phyloP scores from a whole-genome alignment of 2,329 filamentous ascomycete genomes.

The Trichoderma afroharzianum region DNA sequence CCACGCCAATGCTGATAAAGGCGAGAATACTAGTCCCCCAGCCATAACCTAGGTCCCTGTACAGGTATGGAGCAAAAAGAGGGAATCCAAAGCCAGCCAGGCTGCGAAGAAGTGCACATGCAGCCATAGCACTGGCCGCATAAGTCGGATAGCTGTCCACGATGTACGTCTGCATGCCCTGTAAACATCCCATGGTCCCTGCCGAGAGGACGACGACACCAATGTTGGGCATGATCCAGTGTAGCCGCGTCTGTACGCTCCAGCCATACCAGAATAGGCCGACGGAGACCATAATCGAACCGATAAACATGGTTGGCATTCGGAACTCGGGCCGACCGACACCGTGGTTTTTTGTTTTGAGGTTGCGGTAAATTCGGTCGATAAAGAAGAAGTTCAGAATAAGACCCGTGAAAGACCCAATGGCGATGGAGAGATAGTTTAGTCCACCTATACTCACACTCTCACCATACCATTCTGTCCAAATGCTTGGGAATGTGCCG shows the following conservation, averaged over 20 bases:
- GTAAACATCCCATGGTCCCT: background rate
- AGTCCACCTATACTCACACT: background rate
- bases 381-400: background rate
- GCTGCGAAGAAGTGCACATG: background rate
- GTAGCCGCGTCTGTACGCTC: background rate
- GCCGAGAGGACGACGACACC: background rate
- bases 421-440: background rate
- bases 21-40: background rate
- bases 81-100: background rate
- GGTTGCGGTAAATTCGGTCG: background rate
- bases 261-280: background rate
- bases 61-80: background rate
- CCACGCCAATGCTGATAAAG: background rate
- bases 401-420: background rate
- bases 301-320: background rate
- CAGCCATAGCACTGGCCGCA: background rate
- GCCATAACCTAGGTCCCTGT: background rate
- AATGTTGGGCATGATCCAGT: background rate
- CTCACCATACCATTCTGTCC: background rate
- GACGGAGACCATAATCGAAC: background rate
- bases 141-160: background rate
- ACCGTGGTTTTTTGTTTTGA: background rate
- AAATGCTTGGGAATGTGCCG: background rate
- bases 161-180: background rate
- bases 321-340: background rate